Evolutionary conservation across 2,329 filamentous ascomycete genomes (phyloP).

Genomic region (Aspergillus pseudoterreus): DNA sequence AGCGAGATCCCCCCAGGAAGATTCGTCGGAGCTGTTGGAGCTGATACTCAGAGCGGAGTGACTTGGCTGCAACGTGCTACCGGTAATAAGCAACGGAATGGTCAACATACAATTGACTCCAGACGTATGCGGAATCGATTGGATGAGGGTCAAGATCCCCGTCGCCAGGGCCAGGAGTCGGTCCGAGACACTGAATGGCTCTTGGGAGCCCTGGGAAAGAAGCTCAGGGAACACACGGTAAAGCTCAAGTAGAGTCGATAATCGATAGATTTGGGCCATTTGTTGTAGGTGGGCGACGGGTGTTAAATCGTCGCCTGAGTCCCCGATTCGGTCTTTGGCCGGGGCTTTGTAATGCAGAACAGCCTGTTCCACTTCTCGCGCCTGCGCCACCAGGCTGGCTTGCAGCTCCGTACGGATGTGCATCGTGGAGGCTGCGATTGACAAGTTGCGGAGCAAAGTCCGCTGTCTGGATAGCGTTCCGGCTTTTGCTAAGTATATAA

Average conservation of each 20-base stretch:
- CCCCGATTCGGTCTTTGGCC: neutral
- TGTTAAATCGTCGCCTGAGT: neutral
- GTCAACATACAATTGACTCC: conserved; percentile 4
- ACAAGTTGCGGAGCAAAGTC: neutral
- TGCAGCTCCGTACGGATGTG: neutral
- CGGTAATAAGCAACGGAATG: conserved; percentile 4
- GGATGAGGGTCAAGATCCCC: conserved; percentile 1
- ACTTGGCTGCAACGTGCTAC: conserved; percentile 1
- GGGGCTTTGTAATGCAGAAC: neutral
- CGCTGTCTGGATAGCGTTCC: conserved; percentile 2
- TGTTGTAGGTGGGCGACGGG: neutral
- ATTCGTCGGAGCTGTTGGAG: neutral
- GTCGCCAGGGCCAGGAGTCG: neutral
- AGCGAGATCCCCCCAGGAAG: neutral
- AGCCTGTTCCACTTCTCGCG: neutral
- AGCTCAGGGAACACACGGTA: conserved; percentile 4
- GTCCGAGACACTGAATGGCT: neutral
- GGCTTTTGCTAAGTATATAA: conserved; percentile 2
- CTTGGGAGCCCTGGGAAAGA: neutral
- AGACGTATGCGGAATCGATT: neutral
- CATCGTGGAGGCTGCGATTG: neutral
- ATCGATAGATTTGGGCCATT: neutral
- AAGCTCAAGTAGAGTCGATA: conserved; percentile 1
- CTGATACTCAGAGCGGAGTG: neutral
- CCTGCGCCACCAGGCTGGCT: neutral